A percentile compares a stretch with the other conserved stretches of the same genome.
Evolutionary conservation across 441 rosid genomes (phyloP).

Genomic region (Adansonia madagascariensis): DNA sequence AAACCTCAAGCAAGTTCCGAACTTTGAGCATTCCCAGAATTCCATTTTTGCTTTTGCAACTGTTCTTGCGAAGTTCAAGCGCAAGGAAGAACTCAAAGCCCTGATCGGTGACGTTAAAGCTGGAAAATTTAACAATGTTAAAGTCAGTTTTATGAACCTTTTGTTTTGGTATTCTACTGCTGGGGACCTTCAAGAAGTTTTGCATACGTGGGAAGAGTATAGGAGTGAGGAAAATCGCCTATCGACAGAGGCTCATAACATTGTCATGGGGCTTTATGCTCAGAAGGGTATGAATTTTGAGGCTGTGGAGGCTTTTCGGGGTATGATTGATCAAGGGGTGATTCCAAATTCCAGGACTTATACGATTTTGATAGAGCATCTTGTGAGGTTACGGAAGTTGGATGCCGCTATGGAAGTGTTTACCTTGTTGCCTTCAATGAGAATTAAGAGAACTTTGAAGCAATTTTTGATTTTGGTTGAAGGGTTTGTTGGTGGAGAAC

Average conservation of each 20-base stretch:
- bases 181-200: constrained; percentile 61
- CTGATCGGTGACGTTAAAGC: constrained; percentile 51
- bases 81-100: constrained; percentile 50
- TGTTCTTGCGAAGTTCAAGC: constrained; percentile 63
- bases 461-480: constrained; percentile 63
- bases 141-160: constrained; percentile 69
- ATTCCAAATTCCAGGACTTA: constrained; percentile 85
- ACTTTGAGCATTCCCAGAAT: constrained; percentile 49
- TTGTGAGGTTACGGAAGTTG: constrained; percentile 53
- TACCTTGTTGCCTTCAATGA: constrained; percentile 67
- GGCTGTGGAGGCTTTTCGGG: constrained; percentile 57
- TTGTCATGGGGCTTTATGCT: constrained; percentile 59
- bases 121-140: constrained; percentile 49
- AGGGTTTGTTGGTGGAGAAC: constrained; percentile 49
- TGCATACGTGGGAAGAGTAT: constrained; percentile 60
- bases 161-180: constrained; percentile 61
- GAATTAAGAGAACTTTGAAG: constrained; percentile 72
- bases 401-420: constrained; percentile 71
- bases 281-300: constrained; percentile 44
- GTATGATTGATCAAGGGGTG: constrained; percentile 68
- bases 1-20: constrained; percentile 40
- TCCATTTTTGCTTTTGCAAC: constrained; percentile 70
- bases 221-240: constrained; percentile 49
- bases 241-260: constrained; percentile 70
- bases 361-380: constrained; percentile 77